Base-by-base conservation (phyloP, 805 yeast genomes). In the Starmerella cellae region DNA sequence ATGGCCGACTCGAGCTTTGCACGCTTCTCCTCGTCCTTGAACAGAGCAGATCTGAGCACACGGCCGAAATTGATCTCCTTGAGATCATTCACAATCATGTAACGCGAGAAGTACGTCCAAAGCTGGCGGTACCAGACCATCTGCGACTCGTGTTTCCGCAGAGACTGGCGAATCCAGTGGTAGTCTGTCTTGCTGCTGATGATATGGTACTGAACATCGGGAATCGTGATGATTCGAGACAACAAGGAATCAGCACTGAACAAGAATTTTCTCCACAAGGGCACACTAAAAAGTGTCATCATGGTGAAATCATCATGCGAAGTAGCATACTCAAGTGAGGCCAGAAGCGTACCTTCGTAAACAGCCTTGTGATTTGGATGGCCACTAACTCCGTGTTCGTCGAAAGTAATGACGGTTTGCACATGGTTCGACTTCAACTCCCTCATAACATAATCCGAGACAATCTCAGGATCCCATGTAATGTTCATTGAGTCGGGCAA, bases 41-140 rank as follows among this genome's bases (percentile, higher is more conserved):
- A 39, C 22, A 27, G n/a, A 21, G 29, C 21, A 13, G 40, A 26
- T 24, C 39, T 23, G 23, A 46, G 36, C 21, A 31, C 44, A 10
- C 40, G 36, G 18, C 46, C 47, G 23, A 45, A 35, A 33, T 44
- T 41, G 34, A 44, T 48, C 29, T 44, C 43, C 18, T 49, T 45
- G 11, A 59, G 48, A 39, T 82, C 85, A 60, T 88, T 87, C 39
- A 73, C 71, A 34, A 77, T 75, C 67, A 82, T 73, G 61, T 84
- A 88, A 47, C 87, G 68, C 46, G 94, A 79, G 42, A 77, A 60
- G 5, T 73, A 45, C 56, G 91, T 66, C 95, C 96, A 91, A 1
- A 84, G 78, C 65, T 81, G 82, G 51, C 98, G 69, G 60, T 79
- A 91, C 96, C 96, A 88, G 8, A 80, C 87, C 82, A 91, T 82